Base-by-base conservation (phyloP, 352 stramenopile species). In the Phytophthora melonis region DNA sequence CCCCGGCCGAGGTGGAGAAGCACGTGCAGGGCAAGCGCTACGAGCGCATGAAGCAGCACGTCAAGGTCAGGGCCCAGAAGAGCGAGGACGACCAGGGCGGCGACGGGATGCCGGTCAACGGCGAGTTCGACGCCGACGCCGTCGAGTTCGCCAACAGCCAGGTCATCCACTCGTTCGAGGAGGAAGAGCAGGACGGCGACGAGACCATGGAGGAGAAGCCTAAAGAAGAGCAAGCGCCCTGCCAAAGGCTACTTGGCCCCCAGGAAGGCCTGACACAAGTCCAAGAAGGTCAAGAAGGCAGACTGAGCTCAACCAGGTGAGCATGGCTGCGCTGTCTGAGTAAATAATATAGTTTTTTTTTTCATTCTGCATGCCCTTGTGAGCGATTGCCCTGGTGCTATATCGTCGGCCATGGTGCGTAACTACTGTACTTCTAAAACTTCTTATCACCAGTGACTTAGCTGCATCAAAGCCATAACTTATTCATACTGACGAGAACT, bases 21-120 rank as follows among this genome's bases (percentile, higher is more conserved):
- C 93, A 98, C 73, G 83, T 97, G 64, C 90, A 92, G 43, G 93
- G 93, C 45, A 97, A 97, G 61, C 90, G 89, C 58, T 98, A 93
- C 77, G 74, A 90, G 69, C 87, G 89, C 10, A 72, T 94, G 72
- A 94, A 94, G 70, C 76, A 88, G 63, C 79, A 95, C 59, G 86
- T 93, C 52, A 87, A 89, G 66, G 75, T 91, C 47, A 75, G 58
- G 56, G 64, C 77, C 19, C 81, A 77, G 23, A 68, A 62, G 32
- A 79, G 70, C 16, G 72, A 79, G 14, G 75, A 73, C 21, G 74
- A 84, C 7, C 65, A 72, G 0, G 68, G 80, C 9, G 78, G 84
- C 1, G 34, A 78, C 1, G 36, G 14, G 45, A 58, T 58, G 66
- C 54, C 69, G 25, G 52, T n/a, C 30, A 57, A 56, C n/a, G 75